Evolutionary conservation across 1,284 basidiomycete genomes (phyloP), one percentile per base, ranked within the genome.

Genomic region (Boletellus sp.): DNA sequence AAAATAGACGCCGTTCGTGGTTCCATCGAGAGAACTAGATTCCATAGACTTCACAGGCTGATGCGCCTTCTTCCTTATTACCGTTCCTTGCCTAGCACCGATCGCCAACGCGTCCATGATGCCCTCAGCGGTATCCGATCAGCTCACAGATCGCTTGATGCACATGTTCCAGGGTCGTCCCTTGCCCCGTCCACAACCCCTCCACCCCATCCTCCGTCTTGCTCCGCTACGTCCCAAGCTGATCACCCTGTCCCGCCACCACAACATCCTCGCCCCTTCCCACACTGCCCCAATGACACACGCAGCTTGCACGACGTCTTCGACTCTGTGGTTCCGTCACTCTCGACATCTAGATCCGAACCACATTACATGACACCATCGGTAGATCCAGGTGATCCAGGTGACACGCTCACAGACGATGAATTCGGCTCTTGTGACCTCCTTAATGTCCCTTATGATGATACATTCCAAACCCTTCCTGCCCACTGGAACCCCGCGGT

Each of bases 21-120:
- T 3, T 60, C 66, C 5, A 73, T 88, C 24, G 87, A 89, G 64
- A 60, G 66, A 15, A 75, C 76, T 22, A 76, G 82, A 46, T 63
- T 79, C 36, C 58, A 66, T 55, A 75, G 85, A 49, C 69, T 84
- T 10, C 60, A 67, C 13, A 72, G 72, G 40, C 63, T 87, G n/a
- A 72, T 65, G 36, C 64, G 63, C 39, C 65, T 78, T 8, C 58
- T 80, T 15, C 60, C 70, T 21, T 60, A 68, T 50, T 70, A 74
- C 57, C 63, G 65, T 39, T 56, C 61, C 8, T 60, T 80, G 46
- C 63, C 67, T 8, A 47, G 49, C n/a, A 21, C 60, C 5, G 66
- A 75, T 58, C 73, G 67, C 40, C 60, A 64, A 49, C 64, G 58
- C 45, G 57, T 72, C 49, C 61, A 63, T 35, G 56, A 65, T 16